These are phyloP conservation scores for Backusella tuberculispora DNA, from an alignment of 192 early-diverging fungal species.

Conservation along the genomic window DNA sequence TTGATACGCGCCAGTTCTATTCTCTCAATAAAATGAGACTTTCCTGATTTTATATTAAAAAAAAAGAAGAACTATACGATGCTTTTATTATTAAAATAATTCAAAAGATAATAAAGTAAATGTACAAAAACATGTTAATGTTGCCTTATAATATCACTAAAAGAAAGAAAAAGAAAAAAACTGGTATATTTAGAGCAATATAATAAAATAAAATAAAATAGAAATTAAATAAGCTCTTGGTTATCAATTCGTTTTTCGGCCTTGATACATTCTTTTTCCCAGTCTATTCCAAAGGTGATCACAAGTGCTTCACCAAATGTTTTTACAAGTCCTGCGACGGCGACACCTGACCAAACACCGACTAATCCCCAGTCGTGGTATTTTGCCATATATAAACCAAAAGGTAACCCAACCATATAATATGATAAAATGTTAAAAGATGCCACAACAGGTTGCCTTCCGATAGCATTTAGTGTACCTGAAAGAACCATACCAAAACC, in stretches of 20 bases:
- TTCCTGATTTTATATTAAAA: too few species aligned
- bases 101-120: background rate
- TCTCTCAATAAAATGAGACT: too few species aligned
- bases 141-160: background rate
- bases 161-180: too few species aligned
- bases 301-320: slow-evolving; percentile 20
- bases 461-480: slow-evolving; percentile 31
- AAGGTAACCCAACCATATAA: slow-evolving; percentile 32
- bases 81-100: background rate
- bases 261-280: slow-evolving; percentile 23
- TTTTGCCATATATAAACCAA: slow-evolving; percentile 32
- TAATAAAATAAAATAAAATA: background rate
- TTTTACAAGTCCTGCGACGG: slow-evolving; percentile 28
- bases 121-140: background rate
- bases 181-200: background rate
- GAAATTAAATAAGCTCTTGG: slow-evolving; percentile 17
- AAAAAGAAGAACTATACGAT: background rate
- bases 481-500: slow-evolving; percentile 34
- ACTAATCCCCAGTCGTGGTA: slow-evolving; percentile 24
- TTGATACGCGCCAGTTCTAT: too few species aligned
- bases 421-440: slow-evolving; percentile 30
- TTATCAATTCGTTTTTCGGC: slow-evolving; percentile 15
- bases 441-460: slow-evolving; percentile 32
- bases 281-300: slow-evolving; percentile 18
- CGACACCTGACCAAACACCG: slow-evolving; percentile 36